Evolutionary conservation across 2,329 filamentous ascomycete genomes (phyloP), one percentile per base, ranked within the genome.

Genomic region (Chaetomiaceae sp.): DNA sequence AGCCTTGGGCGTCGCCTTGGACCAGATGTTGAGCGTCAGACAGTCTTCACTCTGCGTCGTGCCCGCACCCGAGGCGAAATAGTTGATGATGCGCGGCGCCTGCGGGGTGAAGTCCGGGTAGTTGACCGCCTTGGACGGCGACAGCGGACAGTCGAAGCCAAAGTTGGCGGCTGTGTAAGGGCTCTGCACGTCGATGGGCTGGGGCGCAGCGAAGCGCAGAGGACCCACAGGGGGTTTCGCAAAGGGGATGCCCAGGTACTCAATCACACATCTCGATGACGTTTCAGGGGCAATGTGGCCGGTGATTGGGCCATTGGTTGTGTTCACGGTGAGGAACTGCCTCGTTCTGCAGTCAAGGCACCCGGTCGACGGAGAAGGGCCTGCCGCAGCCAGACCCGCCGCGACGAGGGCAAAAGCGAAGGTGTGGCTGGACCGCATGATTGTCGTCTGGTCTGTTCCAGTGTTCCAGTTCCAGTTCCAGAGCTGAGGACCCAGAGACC

Each of bases 301-400:
- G 0, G 55, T 65, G n/a, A 71, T 54, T 0, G 55, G 58, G 0
- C 69, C 69, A 25, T 62, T 69, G 3, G 64, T 60, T 3, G 68
- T 66, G 1, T 17, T 5, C 20, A 48, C 50, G 7, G 40, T 45
- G 9, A 48, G 19, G n/a, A n/a, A n/a, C n/a, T n/a, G n/a, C n/a
- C n/a, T n/a, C n/a, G n/a, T n/a, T n/a, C n/a, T n/a, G n/a, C n/a
- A n/a, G n/a, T n/a, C n/a, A n/a, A n/a, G n/a, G n/a, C n/a, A n/a
- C n/a, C n/a, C n/a, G n/a, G n/a, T n/a, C n/a, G n/a, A n/a, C n/a
- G n/a, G n/a, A n/a, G n/a, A n/a, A n/a, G n/a, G n/a, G n/a, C n/a
- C n/a, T n/a, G n/a, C n/a, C n/a, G n/a, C n/a, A n/a, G n/a, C n/a
- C n/a, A n/a, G n/a, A n/a, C n/a, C n/a, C n/a, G n/a, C n/a, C n/a